phyloP scores from a whole-genome alignment of 2,329 filamentous ascomycete genomes.

The Lachnellula subtilissima region DNA sequence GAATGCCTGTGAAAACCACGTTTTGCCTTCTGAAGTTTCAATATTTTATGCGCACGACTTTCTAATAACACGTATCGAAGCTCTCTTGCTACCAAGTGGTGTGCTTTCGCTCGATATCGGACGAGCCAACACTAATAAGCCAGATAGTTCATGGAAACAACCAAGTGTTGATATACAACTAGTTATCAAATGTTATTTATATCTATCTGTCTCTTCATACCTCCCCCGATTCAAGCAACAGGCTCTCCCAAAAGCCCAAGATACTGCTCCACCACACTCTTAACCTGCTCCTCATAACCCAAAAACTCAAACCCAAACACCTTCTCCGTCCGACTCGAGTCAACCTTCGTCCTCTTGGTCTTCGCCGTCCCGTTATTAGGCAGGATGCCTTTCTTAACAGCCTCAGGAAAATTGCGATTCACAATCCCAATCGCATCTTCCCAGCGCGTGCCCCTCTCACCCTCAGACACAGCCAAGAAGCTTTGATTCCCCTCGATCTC shows the following conservation, averaged over 20 bases:
- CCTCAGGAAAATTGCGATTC: constrained; percentile 29
- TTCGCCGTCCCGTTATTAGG: constrained; percentile 12
- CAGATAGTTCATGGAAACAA: too few species aligned
- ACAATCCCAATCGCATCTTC: constrained; percentile 37
- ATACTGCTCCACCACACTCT: constrained; percentile 33
- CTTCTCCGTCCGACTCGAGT: constrained; percentile 30
- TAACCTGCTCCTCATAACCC: constrained; percentile 34
- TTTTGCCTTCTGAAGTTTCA: too few species aligned
- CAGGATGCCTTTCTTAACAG: constrained; percentile 28
- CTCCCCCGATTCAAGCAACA: constrained; percentile 3
- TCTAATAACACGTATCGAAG: too few species aligned
- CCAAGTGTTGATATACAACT: not conserved
- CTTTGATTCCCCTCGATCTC: constrained; percentile 19
- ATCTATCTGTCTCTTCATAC: not conserved
- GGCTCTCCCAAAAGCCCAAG: constrained; percentile 26
- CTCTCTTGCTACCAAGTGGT: too few species aligned
- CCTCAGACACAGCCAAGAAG: constrained; percentile 20
- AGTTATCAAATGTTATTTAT: not conserved
- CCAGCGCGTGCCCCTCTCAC: constrained; percentile 31
- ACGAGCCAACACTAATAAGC: too few species aligned
- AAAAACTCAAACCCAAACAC: constrained; percentile 32
- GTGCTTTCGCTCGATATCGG: too few species aligned
- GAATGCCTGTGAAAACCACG: too few species aligned
- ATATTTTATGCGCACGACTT: too few species aligned
- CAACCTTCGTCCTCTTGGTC: constrained; percentile 23